These are phyloP conservation scores for Choanephora cucurbitarum DNA, from an alignment of 371 early-diverging fungal genomes.

Conservation along the genomic window DNA sequence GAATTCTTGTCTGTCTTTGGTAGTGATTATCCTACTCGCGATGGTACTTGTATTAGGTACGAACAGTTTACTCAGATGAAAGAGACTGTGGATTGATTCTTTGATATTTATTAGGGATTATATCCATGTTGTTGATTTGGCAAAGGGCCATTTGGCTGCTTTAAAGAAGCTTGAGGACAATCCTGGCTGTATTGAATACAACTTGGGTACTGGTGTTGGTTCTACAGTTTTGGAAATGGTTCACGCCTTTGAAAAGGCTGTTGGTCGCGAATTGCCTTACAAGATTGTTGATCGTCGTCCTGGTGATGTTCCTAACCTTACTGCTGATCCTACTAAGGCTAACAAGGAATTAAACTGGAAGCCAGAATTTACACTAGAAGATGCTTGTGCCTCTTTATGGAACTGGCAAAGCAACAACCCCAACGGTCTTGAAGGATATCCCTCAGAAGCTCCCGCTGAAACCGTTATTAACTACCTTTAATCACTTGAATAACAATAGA, in stretches of 20 bases:
- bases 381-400: slow-evolving; percentile 86
- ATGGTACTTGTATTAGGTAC: slow-evolving; percentile 88
- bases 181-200: slow-evolving; percentile 71
- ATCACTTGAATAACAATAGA: not conserved
- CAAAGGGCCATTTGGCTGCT: slow-evolving; percentile 84
- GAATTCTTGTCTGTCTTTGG: slow-evolving; percentile 80
- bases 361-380: slow-evolving; percentile 63
- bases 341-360: slow-evolving; percentile 74
- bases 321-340: slow-evolving; percentile 77
- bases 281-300: slow-evolving; percentile 68
- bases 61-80: too few relatives aligned
- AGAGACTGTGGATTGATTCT: too few relatives aligned
- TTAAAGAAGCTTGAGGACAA: slow-evolving; percentile 63
- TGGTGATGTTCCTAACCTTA: slow-evolving; percentile 86
- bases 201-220: slow-evolving; percentile 88
- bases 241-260: slow-evolving; percentile 70
- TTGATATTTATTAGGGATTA: slow-evolving; percentile 85
- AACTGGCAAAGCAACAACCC: slow-evolving; percentile 80
- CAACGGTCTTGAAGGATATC: slow-evolving; percentile 55
- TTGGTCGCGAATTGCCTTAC: slow-evolving; percentile 67
- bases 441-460: slow-evolving; percentile 46
- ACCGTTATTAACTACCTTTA: slow-evolving; percentile 36
- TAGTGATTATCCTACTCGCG: slow-evolving; percentile 82
- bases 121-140: slow-evolving; percentile 89
- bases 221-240: slow-evolving; percentile 90